Percentiles rank a stretch among this genome's conserved stretches.
phyloP scores from a whole-genome alignment of 495 filamentous ascomycete genomes.

The Aspergillus biplanus region DNA sequence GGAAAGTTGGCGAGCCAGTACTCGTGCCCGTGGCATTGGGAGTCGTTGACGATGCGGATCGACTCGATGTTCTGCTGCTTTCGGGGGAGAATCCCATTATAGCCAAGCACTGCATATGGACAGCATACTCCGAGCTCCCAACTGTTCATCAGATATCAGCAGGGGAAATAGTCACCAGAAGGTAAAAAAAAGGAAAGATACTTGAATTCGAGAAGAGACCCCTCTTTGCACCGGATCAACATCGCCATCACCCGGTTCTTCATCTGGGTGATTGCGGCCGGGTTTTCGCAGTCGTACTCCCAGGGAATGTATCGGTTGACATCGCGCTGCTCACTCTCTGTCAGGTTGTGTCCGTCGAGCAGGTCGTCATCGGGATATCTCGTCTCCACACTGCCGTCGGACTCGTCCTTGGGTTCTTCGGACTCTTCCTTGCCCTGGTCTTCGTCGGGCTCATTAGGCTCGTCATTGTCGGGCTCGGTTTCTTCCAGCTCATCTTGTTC shows the following conservation, averaged over 20 bases:
- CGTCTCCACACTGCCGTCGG: too few species aligned
- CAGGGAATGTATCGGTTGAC: background rate
- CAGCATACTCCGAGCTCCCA: background rate
- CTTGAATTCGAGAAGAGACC: constrained; percentile 1
- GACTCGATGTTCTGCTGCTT: background rate
- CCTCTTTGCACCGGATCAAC: background rate
- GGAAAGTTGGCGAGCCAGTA: background rate
- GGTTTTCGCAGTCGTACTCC: background rate
- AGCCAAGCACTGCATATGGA: background rate
- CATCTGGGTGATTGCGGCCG: background rate
- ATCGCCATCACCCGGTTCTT: background rate
- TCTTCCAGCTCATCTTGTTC: too few species aligned
- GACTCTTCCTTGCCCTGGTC: too few species aligned
- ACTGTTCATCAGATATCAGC: background rate
- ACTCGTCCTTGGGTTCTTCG: too few species aligned
- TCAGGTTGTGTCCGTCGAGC: background rate
- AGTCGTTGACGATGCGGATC: background rate
- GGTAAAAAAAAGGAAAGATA: background rate
- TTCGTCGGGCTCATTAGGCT: too few species aligned
- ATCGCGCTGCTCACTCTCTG: background rate
- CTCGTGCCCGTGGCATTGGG: background rate
- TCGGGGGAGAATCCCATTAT: background rate
- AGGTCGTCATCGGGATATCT: constrained; percentile 12
- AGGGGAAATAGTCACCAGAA: too few species aligned
- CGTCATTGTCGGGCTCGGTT: too few species aligned